phyloP scores from a whole-genome alignment of 805 yeast genomes.

The Kazachstania kunashirensis region DNA sequence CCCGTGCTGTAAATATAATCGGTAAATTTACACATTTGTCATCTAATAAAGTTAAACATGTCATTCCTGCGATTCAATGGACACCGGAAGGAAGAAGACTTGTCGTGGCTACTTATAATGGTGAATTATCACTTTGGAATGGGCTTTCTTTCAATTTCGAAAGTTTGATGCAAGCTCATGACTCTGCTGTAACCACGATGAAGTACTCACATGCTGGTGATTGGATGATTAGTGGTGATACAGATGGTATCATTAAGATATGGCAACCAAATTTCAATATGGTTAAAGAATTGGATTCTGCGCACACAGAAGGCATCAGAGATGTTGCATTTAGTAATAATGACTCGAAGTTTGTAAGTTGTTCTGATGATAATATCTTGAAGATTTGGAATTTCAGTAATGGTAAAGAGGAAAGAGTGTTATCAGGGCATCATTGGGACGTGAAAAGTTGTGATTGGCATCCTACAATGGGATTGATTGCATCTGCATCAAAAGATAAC shows the following conservation, averaged over 20 bases:
- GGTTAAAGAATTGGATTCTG: slow-evolving; percentile 58
- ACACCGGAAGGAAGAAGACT: slow-evolving; percentile 93
- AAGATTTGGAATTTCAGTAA: slow-evolving; percentile 93
- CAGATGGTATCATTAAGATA: slow-evolving; percentile 80
- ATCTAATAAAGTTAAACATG: slow-evolving; percentile 84
- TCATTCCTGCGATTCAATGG: slow-evolving; percentile 85
- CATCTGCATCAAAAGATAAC: slow-evolving; percentile 92
- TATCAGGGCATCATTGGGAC: slow-evolving; percentile 97
- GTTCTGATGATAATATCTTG: slow-evolving; percentile 83
- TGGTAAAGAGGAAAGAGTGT: slow-evolving; percentile 67
- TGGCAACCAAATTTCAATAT: slow-evolving; percentile 98
- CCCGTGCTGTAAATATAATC: slow-evolving; percentile 46
- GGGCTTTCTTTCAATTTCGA: slow-evolving; percentile 93
- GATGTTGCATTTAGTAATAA: slow-evolving; percentile 85
- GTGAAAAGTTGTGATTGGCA: slow-evolving; percentile 98
- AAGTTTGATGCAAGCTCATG: slow-evolving; percentile 98
- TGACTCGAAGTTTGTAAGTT: slow-evolving; percentile 85
- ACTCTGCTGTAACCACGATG: slow-evolving; percentile 70
- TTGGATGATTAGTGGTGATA: slow-evolving; percentile 92
- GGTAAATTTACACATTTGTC: slow-evolving; percentile 84
- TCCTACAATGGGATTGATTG: slow-evolving; percentile 73
- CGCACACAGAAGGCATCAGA: slow-evolving; percentile 60
- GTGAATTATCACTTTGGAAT: slow-evolving; percentile 96
- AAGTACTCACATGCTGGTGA: slow-evolving; percentile 84
- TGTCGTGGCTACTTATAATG: slow-evolving; percentile 81